A percentile compares a stretch with the other conserved stretches of the same genome.
These are phyloP conservation scores for Pleurotus eryngii DNA, from an alignment of 768 basidiomycete genomes.

Conservation along the genomic window DNA sequence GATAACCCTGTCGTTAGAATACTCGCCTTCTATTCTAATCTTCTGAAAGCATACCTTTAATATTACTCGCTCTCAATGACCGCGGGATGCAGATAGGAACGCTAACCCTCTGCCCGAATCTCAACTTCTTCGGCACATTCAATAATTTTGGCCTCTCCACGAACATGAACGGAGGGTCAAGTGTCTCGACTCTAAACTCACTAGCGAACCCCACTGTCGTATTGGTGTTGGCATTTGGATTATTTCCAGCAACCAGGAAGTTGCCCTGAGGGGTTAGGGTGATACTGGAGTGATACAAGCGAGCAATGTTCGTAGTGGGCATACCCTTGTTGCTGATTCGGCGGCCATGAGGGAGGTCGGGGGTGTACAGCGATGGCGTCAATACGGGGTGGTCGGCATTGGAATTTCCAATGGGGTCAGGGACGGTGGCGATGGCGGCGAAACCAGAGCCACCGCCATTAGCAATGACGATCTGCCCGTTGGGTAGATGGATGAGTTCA, in stretches of 20 bases:
- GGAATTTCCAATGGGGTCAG: conserved; percentile 32
- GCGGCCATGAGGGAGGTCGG: conserved; percentile 27
- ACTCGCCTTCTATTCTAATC: no score
- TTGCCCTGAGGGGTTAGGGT: conserved; percentile 25
- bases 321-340: conserved; percentile 32
- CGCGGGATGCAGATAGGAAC: conserved; percentile 25
- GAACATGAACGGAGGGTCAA: conserved; percentile 27
- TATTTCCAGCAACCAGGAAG: conserved; percentile 22
- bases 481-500: conserved; percentile 51
- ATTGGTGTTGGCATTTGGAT: conserved; percentile 21
- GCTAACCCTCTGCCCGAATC: conserved; percentile 23
- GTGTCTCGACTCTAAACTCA: conserved; percentile 21
- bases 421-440: conserved; percentile 20
- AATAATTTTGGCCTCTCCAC: conserved; percentile 9
- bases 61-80: conserved; percentile 3
- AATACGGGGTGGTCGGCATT: conserved; percentile 46
- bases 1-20: not conserved
- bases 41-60: conserved; percentile 12
- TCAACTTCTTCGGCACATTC: conserved; percentile 19
- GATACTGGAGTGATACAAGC: conserved; percentile 31
- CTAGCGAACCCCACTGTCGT: conserved; percentile 3
- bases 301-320: conserved; percentile 23
- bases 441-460: conserved; percentile 44
- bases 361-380: conserved; percentile 39
- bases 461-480: conserved; percentile 45